Percentiles rank a stretch among this genome's conserved stretches.
Conservation (phyloP, 192 early-diverging fungal genomes). For the Jimgerdemannia lactiflua region DNA sequence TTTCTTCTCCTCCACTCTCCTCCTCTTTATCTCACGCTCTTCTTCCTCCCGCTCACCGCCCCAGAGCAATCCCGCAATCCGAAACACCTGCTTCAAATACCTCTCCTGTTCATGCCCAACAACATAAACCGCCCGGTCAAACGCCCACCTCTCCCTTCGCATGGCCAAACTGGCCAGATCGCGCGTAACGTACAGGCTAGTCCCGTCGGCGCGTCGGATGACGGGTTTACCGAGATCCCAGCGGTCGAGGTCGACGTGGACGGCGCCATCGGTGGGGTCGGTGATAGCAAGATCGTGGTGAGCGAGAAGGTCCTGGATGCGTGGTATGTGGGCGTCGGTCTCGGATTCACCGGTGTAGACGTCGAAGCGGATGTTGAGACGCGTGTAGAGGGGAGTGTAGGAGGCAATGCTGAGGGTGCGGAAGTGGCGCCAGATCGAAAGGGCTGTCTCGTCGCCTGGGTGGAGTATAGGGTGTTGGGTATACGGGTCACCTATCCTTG, state of each 20-base stretch:
- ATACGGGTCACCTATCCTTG: neutral
- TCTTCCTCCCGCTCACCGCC: neutral
- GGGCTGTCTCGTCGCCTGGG: constrained; percentile 52
- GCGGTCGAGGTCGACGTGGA: constrained; percentile 71
- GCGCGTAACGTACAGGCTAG: constrained; percentile 86
- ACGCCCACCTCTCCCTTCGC: constrained; percentile 70
- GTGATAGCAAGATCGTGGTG: constrained; percentile 51
- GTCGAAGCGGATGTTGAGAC: constrained; percentile 83
- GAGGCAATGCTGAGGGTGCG: constrained; percentile 81
- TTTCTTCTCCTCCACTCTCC: constrained; percentile 14
- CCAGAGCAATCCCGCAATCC: constrained; percentile 69
- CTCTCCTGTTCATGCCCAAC: constrained; percentile 80
- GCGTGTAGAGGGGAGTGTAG: constrained; percentile 78
- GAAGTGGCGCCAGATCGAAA: constrained; percentile 80
- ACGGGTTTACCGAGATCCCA: constrained; percentile 74
- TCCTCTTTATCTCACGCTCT: constrained; percentile 21
- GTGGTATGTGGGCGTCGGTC: constrained; percentile 62
- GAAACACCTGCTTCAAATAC: constrained; percentile 90
- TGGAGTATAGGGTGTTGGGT: neutral
- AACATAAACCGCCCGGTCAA: constrained; percentile 85
- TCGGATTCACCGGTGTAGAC: constrained; percentile 91
- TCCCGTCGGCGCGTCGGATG: constrained; percentile 79
- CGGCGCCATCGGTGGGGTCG: constrained; percentile 68
- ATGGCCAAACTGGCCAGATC: constrained; percentile 86
- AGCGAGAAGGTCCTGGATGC: constrained; percentile 63